phyloP scores from a whole-genome alignment of 2,329 filamentous ascomycete species.

The Xylariaceae sp. region DNA sequence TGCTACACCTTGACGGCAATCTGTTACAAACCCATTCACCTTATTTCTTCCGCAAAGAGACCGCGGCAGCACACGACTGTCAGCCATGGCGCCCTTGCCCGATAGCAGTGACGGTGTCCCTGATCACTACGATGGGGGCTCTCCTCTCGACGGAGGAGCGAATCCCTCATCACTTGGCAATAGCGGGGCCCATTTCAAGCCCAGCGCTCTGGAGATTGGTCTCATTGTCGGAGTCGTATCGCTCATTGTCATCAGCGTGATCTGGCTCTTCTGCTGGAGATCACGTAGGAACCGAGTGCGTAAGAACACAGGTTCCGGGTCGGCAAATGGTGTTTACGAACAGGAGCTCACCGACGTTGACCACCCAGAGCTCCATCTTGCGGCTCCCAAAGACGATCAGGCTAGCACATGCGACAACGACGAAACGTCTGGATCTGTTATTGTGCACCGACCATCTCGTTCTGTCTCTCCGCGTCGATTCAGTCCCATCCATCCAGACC shows the following conservation, averaged over 20 bases:
- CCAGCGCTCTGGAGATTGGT: constrained; percentile 25
- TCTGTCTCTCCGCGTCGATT: constrained; percentile 6
- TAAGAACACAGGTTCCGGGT: constrained; percentile 6
- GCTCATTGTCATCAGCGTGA: constrained; percentile 21
- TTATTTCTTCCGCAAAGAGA: no score
- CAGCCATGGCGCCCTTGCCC: constrained; percentile 14
- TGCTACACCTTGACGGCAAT: no score
- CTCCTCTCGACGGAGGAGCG: constrained; percentile 24
- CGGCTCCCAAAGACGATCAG: constrained; percentile 19
- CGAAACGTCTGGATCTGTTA: constrained; percentile 17
- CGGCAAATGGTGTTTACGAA: constrained; percentile 1
- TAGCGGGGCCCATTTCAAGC: constrained; percentile 8
- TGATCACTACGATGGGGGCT: constrained; percentile 22
- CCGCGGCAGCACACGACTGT: no score
- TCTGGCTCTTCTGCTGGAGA: constrained; percentile 28
- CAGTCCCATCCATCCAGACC: constrained; percentile 15
- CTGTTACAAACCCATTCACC: no score
- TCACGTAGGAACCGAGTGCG: constrained; percentile 20
- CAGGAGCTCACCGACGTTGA: constrained; percentile 11
- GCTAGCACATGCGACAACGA: constrained; percentile 18
- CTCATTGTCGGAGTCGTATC: constrained; percentile 25
- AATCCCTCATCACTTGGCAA: constrained; percentile 19
- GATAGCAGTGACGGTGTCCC: constrained; percentile 4
- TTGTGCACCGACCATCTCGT: constrained; percentile 4
- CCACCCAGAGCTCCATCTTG: constrained; percentile 10